These are phyloP conservation scores for Arthromyces matolae DNA, from an alignment of 768 basidiomycete genomes.

Conservation along the genomic window DNA sequence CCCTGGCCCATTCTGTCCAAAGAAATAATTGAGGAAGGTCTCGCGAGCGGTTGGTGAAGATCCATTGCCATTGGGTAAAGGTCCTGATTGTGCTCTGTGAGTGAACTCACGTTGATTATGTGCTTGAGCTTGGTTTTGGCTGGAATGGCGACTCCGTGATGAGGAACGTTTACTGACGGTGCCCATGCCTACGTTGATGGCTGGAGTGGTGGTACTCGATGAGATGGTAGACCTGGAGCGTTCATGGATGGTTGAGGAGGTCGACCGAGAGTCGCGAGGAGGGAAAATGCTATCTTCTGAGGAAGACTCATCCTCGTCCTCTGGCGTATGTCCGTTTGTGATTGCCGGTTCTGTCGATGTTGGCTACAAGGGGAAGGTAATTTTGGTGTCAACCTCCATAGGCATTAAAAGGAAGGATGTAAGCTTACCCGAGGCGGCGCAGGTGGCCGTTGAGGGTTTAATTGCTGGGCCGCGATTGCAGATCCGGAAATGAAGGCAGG, in stretches of 20 bases:
- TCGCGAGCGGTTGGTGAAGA: slow-evolving; percentile 68
- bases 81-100: slow-evolving; percentile 33
- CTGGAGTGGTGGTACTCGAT: slow-evolving; percentile 23
- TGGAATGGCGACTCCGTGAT: slow-evolving; percentile 28
- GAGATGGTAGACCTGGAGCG: slow-evolving; percentile 52
- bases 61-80: slow-evolving; percentile 22
- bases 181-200: slow-evolving; percentile 24
- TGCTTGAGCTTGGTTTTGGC: slow-evolving; percentile 12
- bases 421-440: slow-evolving; percentile 55
- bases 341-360: slow-evolving; percentile 60
- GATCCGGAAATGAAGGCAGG: slow-evolving; percentile 88
- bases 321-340: slow-evolving; percentile 41
- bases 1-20: slow-evolving; percentile 85
- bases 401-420: not conserved
- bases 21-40: slow-evolving; percentile 96
- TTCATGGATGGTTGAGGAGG: slow-evolving; percentile 75
- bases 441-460: slow-evolving; percentile 39
- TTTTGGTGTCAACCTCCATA: slow-evolving; percentile 10
- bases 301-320: slow-evolving; percentile 60
- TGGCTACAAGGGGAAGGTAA: slow-evolving; percentile 35
- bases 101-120: slow-evolving; percentile 17
- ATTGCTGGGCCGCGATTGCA: slow-evolving; percentile 54
- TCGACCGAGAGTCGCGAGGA: slow-evolving; percentile 59
- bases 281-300: slow-evolving; percentile 55
- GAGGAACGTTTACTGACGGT: slow-evolving; percentile 31